Evolutionary conservation across 768 basidiomycete species (phyloP).

Genomic region (Dioszegia crocea): DNA sequence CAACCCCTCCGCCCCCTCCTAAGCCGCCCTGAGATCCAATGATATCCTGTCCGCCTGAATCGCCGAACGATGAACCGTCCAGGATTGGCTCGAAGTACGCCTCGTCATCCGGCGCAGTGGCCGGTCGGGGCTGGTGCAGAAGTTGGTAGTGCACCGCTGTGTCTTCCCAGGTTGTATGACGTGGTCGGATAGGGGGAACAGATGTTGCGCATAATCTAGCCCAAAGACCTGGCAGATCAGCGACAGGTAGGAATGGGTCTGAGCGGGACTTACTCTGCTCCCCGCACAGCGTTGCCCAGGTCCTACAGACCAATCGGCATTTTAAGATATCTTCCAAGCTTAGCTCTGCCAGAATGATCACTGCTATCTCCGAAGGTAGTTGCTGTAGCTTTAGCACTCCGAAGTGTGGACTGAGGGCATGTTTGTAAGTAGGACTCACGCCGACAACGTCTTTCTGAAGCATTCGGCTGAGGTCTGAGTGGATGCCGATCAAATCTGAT

Average conservation of each 20-base stretch:
- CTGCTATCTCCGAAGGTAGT: slow-evolving; percentile 29
- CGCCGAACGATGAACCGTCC: background rate
- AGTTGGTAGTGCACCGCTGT: slow-evolving; percentile 21
- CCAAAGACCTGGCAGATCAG: slow-evolving; percentile 28
- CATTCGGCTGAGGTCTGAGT: slow-evolving; percentile 15
- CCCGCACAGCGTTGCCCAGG: slow-evolving; percentile 26
- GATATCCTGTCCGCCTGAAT: slow-evolving; percentile 7
- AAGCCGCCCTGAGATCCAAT: slow-evolving; percentile 20
- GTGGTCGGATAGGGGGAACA: slow-evolving; percentile 23
- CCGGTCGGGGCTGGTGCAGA: background rate
- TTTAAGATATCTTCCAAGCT: slow-evolving; percentile 24
- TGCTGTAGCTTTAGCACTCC: slow-evolving; percentile 16
- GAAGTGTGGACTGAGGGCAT: too few relatives aligned
- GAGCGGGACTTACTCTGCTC: slow-evolving; percentile 29
- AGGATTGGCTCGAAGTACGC: slow-evolving; percentile 8
- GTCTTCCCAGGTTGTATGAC: slow-evolving; percentile 33
- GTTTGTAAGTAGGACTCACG: slow-evolving; percentile 28
- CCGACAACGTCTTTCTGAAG: slow-evolving; percentile 42
- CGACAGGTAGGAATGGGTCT: background rate
- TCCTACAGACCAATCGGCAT: slow-evolving; percentile 25
- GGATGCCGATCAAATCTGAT: slow-evolving; percentile 28
- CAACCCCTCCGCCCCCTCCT: slow-evolving; percentile 23
- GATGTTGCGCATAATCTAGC: slow-evolving; percentile 16
- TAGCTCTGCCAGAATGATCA: slow-evolving; percentile 22
- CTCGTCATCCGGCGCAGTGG: slow-evolving; percentile 12